Base-by-base conservation (phyloP, 2,329 filamentous ascomycete species). In the Colletotrichum sansevieriae region DNA sequence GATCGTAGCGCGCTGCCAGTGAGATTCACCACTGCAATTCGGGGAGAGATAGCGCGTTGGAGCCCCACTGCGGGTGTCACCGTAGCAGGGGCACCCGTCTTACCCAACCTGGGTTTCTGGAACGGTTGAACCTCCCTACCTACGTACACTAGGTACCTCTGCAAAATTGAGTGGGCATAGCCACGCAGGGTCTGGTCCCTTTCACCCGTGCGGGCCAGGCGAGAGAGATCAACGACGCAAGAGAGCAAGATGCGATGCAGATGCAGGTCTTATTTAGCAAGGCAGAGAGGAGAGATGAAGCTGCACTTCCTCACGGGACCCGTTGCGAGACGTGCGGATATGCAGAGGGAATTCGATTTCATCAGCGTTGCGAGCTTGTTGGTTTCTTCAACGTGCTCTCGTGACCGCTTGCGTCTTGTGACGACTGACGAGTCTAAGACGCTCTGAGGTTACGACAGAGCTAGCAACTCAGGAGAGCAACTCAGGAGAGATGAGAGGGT, bases 171-270 rank as follows among this genome's bases (percentile, higher is more conserved):
- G 55, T 59, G 47, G 43, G 66, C 66, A 69, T 61, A 69, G 66
- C 66, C 66, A 69, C 66, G 66, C 62, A 65, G 66, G 62, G 62
- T 69, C 66, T 69, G 66, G 66, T 69, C 66, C 66, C 66, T 60
- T 69, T 66, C 62, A 66, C 41, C 66, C 65, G 55, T 60, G 65
- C 55, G 62, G 65, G 49, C 47, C 41, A 60, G 51, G 39, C 39
- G 61, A 51, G 47, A 9, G 47, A 44, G 65, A 55, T 52, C 61
- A 54, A 41, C 41, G 46, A 46, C 54, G 56, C 47, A 44, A 29
- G 35, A 43, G 25, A 55, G 39, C 46, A 47, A 59, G 59, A 52
- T 29, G 22, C 22, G 59, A 60, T 60, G 56, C 43, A 49, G 39
- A 64, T 60, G 62, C 54, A 55, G 61, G 49, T 22, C 29, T 47